Percentiles rank a stretch among this genome's conserved stretches.
phyloP scores from a whole-genome alignment of 805 yeast species.

The Schizosaccharomyces japonicus region DNA sequence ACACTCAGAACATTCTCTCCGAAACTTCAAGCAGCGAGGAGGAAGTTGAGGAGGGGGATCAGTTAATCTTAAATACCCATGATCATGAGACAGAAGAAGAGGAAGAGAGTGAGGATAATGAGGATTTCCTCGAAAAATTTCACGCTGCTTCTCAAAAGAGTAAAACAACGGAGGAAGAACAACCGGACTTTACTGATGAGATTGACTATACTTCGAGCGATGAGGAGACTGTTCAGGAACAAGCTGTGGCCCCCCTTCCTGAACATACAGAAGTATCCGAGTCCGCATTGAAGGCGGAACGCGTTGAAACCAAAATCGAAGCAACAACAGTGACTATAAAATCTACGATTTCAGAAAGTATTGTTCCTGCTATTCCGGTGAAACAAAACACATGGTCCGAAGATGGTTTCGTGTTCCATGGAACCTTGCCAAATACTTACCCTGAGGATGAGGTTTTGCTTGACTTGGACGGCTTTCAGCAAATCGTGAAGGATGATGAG shows the following conservation, averaged over 20 bases:
- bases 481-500: conserved; percentile 45
- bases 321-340: too few relatives aligned
- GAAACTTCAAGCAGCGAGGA: conserved; percentile 8
- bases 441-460: conserved; percentile 16
- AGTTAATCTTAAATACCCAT: conserved; percentile 12
- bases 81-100: conserved; percentile 12
- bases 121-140: neutral
- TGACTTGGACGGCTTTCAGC: conserved; percentile 29
- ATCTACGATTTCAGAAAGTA: too few relatives aligned
- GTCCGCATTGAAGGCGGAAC: too few relatives aligned
- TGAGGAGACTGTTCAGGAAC: too few relatives aligned
- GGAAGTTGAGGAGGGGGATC: conserved; percentile 8
- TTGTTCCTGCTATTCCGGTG: too few relatives aligned
- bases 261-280: too few relatives aligned
- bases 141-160: neutral
- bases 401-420: neutral
- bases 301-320: too few relatives aligned
- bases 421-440: conserved; percentile 12
- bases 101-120: neutral
- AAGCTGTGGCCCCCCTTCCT: too few relatives aligned
- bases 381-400: too few relatives aligned
- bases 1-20: neutral
- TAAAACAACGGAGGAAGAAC: conserved; percentile 2
- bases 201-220: conserved; percentile 1
- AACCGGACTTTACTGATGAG: neutral